Conservation (phyloP, 148 eudicot species). For the Rhododendron ferrugineum region DNA sequence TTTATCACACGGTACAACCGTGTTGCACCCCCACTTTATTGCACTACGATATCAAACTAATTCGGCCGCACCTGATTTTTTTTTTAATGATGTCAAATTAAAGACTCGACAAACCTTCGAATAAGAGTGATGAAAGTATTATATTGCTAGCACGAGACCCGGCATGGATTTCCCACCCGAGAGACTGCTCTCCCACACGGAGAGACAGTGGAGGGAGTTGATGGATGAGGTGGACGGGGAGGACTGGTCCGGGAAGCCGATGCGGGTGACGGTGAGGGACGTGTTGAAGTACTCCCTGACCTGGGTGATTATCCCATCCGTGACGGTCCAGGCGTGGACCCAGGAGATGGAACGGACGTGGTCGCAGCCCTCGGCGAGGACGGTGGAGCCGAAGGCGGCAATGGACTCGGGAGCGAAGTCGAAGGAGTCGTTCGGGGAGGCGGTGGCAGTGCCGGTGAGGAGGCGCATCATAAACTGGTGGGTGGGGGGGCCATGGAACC, state of each 20-base stretch:
- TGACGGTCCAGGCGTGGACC: constrained; percentile 76
- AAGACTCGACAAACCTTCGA: no score
- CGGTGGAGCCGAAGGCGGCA: constrained; percentile 41
- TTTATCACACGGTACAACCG: neutral
- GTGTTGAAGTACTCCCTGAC: constrained; percentile 44
- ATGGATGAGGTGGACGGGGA: constrained; percentile 1
- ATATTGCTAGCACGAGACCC: constrained; percentile 29
- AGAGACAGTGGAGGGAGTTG: constrained; percentile 22
- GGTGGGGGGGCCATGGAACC: constrained; percentile 79
- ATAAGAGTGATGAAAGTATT: neutral
- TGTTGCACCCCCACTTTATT: neutral
- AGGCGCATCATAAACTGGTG: constrained; percentile 68
- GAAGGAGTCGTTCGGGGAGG: constrained; percentile 18
- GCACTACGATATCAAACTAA: neutral
- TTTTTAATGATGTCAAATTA: no score
- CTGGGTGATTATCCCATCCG: constrained; percentile 41
- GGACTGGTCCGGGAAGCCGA: constrained; percentile 10
- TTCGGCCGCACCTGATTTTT: neutral
- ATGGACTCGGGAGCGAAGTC: constrained; percentile 34
- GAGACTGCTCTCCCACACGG: constrained; percentile 28
- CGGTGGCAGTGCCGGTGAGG: constrained; percentile 36
- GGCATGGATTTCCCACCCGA: constrained; percentile 29
- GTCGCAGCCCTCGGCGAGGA: constrained; percentile 61
- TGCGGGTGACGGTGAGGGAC: constrained; percentile 35
- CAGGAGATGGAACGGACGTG: constrained; percentile 42